Evolutionary conservation across 2,329 filamentous ascomycete species (phyloP).

Genomic region (Colletotrichum sp.): DNA sequence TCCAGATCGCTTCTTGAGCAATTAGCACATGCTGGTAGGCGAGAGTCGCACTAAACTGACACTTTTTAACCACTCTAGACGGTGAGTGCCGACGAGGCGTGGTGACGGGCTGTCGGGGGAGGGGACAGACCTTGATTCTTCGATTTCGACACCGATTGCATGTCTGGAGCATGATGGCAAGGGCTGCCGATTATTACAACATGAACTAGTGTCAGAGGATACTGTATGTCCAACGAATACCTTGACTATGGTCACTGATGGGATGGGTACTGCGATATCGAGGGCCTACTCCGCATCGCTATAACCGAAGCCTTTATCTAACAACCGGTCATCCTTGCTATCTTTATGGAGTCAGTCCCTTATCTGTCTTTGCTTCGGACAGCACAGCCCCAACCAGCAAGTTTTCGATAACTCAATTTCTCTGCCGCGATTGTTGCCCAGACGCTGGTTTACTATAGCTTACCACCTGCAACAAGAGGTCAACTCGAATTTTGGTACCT

Average conservation of each 20-base stretch:
- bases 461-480: background rate
- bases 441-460: background rate
- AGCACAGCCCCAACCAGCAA: background rate
- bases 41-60: background rate
- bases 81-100: background rate
- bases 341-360: no score
- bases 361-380: background rate
- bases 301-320: background rate
- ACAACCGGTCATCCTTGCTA: no score
- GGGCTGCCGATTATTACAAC: rapidly evolving
- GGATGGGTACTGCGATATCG: background rate
- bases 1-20: background rate
- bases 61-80: background rate
- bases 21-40: background rate
- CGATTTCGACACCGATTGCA: background rate
- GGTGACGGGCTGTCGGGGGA: rapidly evolving
- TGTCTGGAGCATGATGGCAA: background rate
- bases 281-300: background rate
- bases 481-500: background rate
- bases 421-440: background rate
- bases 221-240: background rate
- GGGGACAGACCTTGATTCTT: background rate
- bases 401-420: background rate
- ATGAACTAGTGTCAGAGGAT: background rate
- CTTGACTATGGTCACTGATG: background rate